phyloP scores from a whole-genome alignment of 2,329 filamentous ascomycete species.

The Paraconiothyrium brasiliense region DNA sequence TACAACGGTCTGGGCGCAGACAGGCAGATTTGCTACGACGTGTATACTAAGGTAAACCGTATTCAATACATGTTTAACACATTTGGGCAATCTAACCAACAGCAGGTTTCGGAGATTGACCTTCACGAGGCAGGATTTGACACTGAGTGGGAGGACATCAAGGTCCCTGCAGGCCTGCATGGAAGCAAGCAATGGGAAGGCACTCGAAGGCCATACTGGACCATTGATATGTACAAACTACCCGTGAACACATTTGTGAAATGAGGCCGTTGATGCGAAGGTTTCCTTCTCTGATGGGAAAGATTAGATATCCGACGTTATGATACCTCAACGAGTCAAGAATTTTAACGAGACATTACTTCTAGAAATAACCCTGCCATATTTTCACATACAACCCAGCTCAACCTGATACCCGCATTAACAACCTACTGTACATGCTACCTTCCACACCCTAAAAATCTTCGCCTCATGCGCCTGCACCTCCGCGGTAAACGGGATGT shows the following conservation, averaged over 20 bases:
- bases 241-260: slow-evolving; percentile 49
- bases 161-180: slow-evolving; percentile 43
- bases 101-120: slow-evolving; percentile 48
- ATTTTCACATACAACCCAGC: no score
- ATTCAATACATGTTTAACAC: neutral
- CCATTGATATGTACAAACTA: slow-evolving; percentile 47
- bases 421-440: slow-evolving; percentile 31
- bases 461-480: slow-evolving; percentile 32
- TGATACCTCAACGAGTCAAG: neutral
- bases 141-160: slow-evolving; percentile 48
- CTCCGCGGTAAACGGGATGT: slow-evolving; percentile 34
- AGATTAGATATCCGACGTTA: neutral
- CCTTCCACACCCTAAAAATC: slow-evolving; percentile 29
- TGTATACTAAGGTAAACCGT: slow-evolving; percentile 48
- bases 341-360: slow-evolving; percentile 5
- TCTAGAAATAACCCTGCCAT: slow-evolving; percentile 2
- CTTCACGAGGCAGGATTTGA: slow-evolving; percentile 49
- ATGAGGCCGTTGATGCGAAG: slow-evolving; percentile 18
- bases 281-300: neutral
- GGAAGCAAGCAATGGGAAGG: slow-evolving; percentile 49
- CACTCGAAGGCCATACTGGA: slow-evolving; percentile 49
- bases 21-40: slow-evolving; percentile 51
- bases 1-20: slow-evolving; percentile 51
- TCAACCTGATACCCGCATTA: slow-evolving; percentile 4
- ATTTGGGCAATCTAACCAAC: slow-evolving; percentile 13